phyloP scores from a whole-genome alignment of 306 rosid genomes.

The Delonix regia region DNA sequence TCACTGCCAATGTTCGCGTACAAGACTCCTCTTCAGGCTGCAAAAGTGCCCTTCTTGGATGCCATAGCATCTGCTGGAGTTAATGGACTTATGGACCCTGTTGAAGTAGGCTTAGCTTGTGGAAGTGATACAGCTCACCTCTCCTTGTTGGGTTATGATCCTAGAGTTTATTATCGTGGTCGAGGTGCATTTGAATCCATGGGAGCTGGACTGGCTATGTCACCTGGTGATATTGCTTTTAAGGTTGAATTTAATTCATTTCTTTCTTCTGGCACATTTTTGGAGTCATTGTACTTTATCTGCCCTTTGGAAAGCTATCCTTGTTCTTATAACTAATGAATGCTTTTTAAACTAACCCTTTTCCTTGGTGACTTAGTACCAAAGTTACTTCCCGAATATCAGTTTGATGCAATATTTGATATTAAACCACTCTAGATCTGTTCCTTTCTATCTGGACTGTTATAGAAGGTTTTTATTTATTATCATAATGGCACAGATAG shows the following conservation, averaged over 20 bases:
- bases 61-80: slow-evolving; percentile 89
- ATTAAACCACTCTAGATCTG: slow-evolving; percentile 6
- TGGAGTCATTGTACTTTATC: not conserved
- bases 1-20: slow-evolving; percentile 78
- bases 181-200: slow-evolving; percentile 98
- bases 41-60: slow-evolving; percentile 78
- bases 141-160: slow-evolving; percentile 87
- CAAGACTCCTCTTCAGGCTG: slow-evolving; percentile 91
- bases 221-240: slow-evolving; percentile 97
- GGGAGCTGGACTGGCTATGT: slow-evolving; percentile 99
- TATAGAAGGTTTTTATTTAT: not conserved
- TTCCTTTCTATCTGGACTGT: not conserved
- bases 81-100: slow-evolving; percentile 96
- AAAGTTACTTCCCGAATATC: not conserved
- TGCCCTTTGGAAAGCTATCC: not conserved
- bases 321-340: slow-evolving; percentile 2
- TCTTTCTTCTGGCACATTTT: not conserved
- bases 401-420: slow-evolving; percentile 13
- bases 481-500: slow-evolving; percentile 5
- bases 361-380: slow-evolving; percentile 1
- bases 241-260: slow-evolving; percentile 54
- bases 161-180: slow-evolving; percentile 88
- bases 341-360: slow-evolving; percentile 3
- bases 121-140: slow-evolving; percentile 99
- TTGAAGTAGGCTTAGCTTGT: slow-evolving; percentile 95